These are phyloP conservation scores for Carex pumila DNA, from an alignment of 176 grass and related monocot genomes.

Conservation along the genomic window DNA sequence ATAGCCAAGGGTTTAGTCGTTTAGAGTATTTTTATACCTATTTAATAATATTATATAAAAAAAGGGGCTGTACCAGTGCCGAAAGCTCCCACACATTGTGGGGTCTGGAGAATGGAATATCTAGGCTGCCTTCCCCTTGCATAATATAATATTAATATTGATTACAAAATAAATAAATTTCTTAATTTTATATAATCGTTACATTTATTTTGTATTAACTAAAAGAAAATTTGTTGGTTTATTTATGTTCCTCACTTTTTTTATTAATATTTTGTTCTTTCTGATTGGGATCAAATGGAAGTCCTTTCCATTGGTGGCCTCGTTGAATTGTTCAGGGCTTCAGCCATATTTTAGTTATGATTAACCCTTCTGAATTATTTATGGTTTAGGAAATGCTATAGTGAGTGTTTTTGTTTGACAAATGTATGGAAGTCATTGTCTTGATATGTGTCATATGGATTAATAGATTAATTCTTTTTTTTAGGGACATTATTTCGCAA, in stretches of 20 bases:
- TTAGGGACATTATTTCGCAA: no score
- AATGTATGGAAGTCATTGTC: no score
- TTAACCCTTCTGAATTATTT: neutral
- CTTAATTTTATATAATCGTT: neutral
- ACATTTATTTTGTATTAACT: neutral
- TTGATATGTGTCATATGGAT: no score
- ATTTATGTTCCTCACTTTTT: neutral
- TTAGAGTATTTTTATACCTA: neutral
- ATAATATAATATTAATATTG: neutral
- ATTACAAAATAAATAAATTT: neutral
- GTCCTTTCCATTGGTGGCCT: neutral
- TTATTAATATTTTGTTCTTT: neutral
- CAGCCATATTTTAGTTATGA: neutral
- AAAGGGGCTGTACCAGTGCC: no score
- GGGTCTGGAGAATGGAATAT: no score
- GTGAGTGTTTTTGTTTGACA: no score
- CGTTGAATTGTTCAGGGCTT: neutral
- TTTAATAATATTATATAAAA: no score
- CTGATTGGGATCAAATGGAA: neutral
- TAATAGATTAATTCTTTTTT: no score
- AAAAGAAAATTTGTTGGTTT: neutral
- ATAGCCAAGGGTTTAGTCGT: neutral
- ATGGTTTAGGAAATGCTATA: neutral
- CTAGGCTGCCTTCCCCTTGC: no score
- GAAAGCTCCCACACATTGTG: no score